A percentile compares a stretch with the other conserved stretches of the same genome.
phyloP scores from a whole-genome alignment of 2,329 filamentous ascomycete genomes.

The Diplodia seriata region DNA sequence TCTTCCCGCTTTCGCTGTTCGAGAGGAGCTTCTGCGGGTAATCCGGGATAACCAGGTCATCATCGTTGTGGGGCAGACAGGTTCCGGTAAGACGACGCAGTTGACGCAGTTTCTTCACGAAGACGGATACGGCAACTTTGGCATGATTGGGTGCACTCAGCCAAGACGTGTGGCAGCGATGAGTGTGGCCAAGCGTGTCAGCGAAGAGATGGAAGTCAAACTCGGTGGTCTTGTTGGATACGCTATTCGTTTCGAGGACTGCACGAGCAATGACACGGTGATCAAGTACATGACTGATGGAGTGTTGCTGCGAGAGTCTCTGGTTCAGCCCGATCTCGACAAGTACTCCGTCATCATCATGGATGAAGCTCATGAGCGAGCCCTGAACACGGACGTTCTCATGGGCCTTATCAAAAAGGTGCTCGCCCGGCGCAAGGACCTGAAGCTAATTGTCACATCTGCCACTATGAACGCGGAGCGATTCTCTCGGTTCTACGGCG shows the following conservation, averaged over 20 bases:
- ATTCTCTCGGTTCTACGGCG: conserved; percentile 95
- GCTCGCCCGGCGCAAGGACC: conserved; percentile 81
- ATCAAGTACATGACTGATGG: conserved; percentile 99
- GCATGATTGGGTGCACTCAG: conserved; percentile 96
- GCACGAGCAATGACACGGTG: conserved; percentile 89
- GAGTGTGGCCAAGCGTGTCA: conserved; percentile 98
- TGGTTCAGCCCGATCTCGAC: conserved; percentile 91
- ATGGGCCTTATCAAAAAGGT: conserved; percentile 99
- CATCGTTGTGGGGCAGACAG: conserved; percentile 96
- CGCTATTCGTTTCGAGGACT: conserved; percentile 97
- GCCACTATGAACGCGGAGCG: conserved; percentile 98
- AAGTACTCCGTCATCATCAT: conserved; percentile 99
- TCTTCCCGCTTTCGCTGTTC: conserved; percentile 92
- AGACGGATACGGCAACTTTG: conserved; percentile 86
- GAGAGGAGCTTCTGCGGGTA: conserved; percentile 88
- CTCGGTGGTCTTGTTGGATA: conserved; percentile 90
- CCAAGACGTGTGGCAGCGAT: conserved; percentile 96
- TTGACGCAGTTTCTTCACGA: conserved; percentile 95
- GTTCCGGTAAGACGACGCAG: conserved; percentile 97
- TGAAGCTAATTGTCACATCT: conserved; percentile 97
- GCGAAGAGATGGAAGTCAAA: conserved; percentile 96
- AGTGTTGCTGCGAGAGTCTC: conserved; percentile 88
- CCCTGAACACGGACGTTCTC: conserved; percentile 93
- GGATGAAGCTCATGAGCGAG: conserved; percentile 98
- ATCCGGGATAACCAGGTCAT: conserved; percentile 97